Evolutionary conservation across 805 yeast genomes (phyloP), one percentile per base, ranked within the genome.

Genomic region (Candida cerambycidarum): DNA sequence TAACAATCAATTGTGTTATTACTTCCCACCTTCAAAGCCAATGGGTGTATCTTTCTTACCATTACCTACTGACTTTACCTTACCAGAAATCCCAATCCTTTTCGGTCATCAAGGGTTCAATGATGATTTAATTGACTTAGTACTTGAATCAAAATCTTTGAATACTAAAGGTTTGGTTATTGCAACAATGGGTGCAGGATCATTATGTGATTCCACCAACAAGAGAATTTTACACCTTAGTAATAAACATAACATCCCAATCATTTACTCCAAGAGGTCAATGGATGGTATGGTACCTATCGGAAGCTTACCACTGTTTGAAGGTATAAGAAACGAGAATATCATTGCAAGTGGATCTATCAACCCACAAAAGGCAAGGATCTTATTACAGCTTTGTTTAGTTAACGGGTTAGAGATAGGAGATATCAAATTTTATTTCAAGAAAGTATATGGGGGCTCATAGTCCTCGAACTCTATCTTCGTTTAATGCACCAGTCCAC

Each of bases 161-260:
- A 61, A 61, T 18, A 71, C 73, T 18, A 67, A 70, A 32, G 89
- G 87, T 5, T 55, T 83, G 12, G 80, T 83, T 1, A 62, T 82
- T 38, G 89, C 88, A 0, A 79, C 85, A 2, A 76, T 82, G 74
- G 89, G 89, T 28, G 85, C 88, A 1, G 89, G 89, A 1, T 78
- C 85, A 2, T 58, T 82, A 61, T 69, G 79, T 18, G 76, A 72
- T 4, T 62, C 56, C 12, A 76, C 82, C 2, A 78, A 76, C 47
- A 65, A 67, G 32, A 59, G 62, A n/a, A 55, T 73, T 33, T 62
- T 68, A 21, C 61, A 66, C 35, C 64, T 68, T 15, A 71, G 69
- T 45, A 53, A 61, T n/a, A 43, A 45, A 6, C 53, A 61, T 21
- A 53, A 61, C 14, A 65, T 79, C 21, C 88, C 88, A 1, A 69